These are phyloP conservation scores for Parascedosporium putredinis DNA, from an alignment of 2,329 filamentous ascomycete genomes.

Conservation along the genomic window DNA sequence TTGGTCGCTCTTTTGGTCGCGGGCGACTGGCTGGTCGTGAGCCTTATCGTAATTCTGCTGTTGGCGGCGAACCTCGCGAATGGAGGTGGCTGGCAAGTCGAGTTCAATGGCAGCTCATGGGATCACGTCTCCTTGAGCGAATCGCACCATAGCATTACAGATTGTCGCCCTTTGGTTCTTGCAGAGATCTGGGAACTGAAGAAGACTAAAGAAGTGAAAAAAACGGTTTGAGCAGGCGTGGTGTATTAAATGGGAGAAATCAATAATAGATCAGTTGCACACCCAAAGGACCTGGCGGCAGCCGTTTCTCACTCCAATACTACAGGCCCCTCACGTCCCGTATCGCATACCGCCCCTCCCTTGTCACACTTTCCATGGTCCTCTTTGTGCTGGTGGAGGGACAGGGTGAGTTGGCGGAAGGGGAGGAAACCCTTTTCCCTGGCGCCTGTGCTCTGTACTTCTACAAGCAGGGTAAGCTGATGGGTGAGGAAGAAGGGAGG, in stretches of 20 bases:
- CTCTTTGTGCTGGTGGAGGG: not conserved
- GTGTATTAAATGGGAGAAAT: not conserved
- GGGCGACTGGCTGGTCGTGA: too few species aligned
- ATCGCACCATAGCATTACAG: not conserved
- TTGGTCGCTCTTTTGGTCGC: not conserved
- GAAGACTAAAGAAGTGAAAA: not conserved
- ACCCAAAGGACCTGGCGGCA: not conserved
- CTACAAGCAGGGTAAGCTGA: not conserved
- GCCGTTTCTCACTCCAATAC: not conserved
- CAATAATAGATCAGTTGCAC: too few species aligned
- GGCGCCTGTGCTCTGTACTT: not conserved
- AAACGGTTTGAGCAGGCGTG: not conserved
- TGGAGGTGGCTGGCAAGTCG: too few species aligned
- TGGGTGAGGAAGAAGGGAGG: not conserved
- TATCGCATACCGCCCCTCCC: not conserved
- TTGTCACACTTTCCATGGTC: not conserved
- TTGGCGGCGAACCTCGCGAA: too few species aligned
- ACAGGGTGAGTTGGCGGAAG: too few species aligned
- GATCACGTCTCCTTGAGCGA: not conserved
- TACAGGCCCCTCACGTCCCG: not conserved
- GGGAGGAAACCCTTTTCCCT: too few species aligned
- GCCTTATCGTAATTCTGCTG: too few species aligned
- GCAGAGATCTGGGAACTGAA: too few species aligned
- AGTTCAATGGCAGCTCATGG: not conserved
- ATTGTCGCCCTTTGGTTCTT: not conserved